phyloP scores from a whole-genome alignment of 1,284 basidiomycete species.

The Apiotrichum mycotoxinovorans region DNA sequence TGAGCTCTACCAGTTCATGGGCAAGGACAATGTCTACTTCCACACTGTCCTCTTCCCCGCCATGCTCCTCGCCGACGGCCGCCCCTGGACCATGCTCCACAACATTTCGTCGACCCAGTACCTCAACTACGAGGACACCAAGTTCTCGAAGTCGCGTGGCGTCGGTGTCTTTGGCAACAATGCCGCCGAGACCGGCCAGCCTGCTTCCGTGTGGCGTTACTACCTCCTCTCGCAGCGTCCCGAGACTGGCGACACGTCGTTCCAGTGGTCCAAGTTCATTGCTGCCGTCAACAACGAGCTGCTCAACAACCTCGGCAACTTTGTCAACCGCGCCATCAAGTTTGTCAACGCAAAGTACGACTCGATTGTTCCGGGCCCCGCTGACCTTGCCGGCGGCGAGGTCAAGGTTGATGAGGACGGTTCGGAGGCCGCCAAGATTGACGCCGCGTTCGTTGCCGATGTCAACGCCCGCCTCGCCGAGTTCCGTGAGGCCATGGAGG shows the following conservation, averaged over 20 bases:
- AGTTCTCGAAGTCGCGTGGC: constrained; percentile 94
- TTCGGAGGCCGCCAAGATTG: constrained; percentile 56
- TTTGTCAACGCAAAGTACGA: constrained; percentile 87
- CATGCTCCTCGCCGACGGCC: constrained; percentile 81
- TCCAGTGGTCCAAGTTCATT: constrained; percentile 96
- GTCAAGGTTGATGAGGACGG: constrained; percentile 51
- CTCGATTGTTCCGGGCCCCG: constrained; percentile 71
- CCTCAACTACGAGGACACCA: constrained; percentile 96
- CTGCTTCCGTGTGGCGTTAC: constrained; percentile 94
- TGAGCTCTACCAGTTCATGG: constrained; percentile 97
- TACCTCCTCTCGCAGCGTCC: constrained; percentile 91
- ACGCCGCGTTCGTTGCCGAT: constrained; percentile 74
- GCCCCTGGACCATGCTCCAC: constrained; percentile 90
- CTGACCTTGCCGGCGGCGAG: constrained; percentile 59
- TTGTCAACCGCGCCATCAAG: constrained; percentile 90
- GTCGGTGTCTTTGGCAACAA: constrained; percentile 83
- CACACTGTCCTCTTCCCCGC: constrained; percentile 96
- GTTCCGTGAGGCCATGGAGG: constrained; percentile 85
- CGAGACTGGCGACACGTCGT: constrained; percentile 91
- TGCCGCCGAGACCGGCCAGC: constrained; percentile 87
- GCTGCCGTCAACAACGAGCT: constrained; percentile 90
- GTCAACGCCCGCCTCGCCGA: constrained; percentile 71
- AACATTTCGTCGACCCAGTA: constrained; percentile 97
- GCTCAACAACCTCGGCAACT: constrained; percentile 97
- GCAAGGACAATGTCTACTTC: constrained; percentile 82